Percentiles rank a stretch among this genome's conserved stretches.
Evolutionary conservation across 1,284 basidiomycete species (phyloP).

Genomic region (Leccinum discolor): DNA sequence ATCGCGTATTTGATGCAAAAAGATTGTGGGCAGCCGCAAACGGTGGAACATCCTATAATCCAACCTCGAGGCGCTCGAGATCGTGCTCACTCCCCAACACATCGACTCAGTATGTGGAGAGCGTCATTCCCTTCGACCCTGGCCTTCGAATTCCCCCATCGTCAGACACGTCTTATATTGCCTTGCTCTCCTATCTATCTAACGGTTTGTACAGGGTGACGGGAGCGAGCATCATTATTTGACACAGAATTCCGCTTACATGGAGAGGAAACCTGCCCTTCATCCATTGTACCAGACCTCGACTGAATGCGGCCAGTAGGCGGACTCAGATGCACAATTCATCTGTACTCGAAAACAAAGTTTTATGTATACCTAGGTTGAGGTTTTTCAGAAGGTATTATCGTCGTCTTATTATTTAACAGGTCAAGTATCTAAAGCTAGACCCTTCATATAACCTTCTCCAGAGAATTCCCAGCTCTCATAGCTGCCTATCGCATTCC

Average conservation of each 20-base stretch:
- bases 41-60: conserved; percentile 48
- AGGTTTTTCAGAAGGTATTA: not conserved
- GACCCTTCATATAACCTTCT: not conserved
- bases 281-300: conserved; percentile 19
- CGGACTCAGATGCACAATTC: not conserved
- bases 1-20: conserved; percentile 54
- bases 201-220: conserved; percentile 25
- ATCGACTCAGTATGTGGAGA: conserved; percentile 42
- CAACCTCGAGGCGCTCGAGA: conserved; percentile 50
- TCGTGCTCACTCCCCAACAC: conserved; percentile 44
- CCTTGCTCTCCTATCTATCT: conserved; percentile 26
- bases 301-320: not conserved
- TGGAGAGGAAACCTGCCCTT: conserved; percentile 24
- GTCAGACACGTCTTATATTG: conserved; percentile 29
- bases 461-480: not conserved
- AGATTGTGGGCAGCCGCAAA: conserved; percentile 50
- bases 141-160: conserved; percentile 42
- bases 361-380: not conserved
- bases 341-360: not conserved
- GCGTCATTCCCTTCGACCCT: conserved; percentile 38
- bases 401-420: not conserved
- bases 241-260: conserved; percentile 15
- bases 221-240: conserved; percentile 17
- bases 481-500: not conserved
- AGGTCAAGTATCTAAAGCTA: not conserved